Evolutionary conservation across 495 filamentous ascomycete species (phyloP), one percentile per base, ranked within the genome.

Genomic region (Talaromyces trachyspermus): DNA sequence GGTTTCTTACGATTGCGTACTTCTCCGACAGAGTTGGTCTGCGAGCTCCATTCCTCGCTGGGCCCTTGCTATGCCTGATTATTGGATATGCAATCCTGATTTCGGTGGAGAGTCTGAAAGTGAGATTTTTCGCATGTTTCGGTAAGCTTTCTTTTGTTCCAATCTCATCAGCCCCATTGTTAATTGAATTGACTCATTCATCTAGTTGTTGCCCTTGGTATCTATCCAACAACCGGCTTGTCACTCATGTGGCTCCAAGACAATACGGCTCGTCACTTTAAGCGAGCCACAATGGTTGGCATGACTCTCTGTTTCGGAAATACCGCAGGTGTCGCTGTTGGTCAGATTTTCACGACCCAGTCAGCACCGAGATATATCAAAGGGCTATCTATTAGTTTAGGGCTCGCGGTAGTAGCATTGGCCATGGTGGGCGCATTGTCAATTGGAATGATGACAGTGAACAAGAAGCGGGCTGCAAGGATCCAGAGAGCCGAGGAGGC

Each of bases 191-290:
- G 19, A 41, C 38, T 18, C 38, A 23, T 41, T 3, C 23, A 19
- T 41, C 38, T 39, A 49, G 46, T 54, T 32, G 33, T 49, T 20
- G 46, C 48, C 12, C 45, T 54, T 32, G 51, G 51, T 24, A 54
- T 54, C 26, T 54, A 54, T 46, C 51, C 51, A 8, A 54, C 51
- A 35, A 49, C 46, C 8, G 51, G 51, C 2, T 37, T 54, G 46
- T 49, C 46, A 2, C 33, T 54, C 39, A 54, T 54, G 51, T 54
- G 51, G 51, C 47, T 54, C 12, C 40, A 49, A 38, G 51, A 54
- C 42, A 54, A 54, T 43, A 49, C 48, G 17, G 51, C 46, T n/a
- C 47, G 40, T 19, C 51, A 54, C 27, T 54, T 54, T 46, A 54
- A 50, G 38, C 35, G 51, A 29, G 51, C 51, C 18, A 49, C 51